phyloP scores from a whole-genome alignment of 2,329 filamentous ascomycete genomes.

The Nannizzia gypsea region DNA sequence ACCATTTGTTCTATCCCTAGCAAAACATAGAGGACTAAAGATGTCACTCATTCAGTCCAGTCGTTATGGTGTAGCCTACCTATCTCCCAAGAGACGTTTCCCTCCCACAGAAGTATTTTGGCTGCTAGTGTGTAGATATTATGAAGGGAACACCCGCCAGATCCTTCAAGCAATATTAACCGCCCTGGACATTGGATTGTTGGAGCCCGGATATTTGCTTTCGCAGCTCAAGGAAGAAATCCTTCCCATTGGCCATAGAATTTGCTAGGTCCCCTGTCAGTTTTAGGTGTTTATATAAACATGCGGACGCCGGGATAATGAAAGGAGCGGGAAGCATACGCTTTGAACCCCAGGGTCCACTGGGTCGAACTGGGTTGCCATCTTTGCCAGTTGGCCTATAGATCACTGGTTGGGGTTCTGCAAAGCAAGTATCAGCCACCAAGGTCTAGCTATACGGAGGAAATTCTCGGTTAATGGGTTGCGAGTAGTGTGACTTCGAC shows the following conservation, averaged over 20 bases:
- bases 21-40: background rate
- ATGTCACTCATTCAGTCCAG: background rate
- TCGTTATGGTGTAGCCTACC: background rate
- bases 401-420: conserved; percentile 15
- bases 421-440: background rate
- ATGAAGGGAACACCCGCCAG: background rate
- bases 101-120: background rate
- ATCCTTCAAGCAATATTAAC: background rate
- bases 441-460: background rate
- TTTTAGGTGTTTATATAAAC: conserved; percentile 8
- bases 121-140: background rate
- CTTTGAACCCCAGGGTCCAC: conserved; percentile 35
- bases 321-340: conserved; percentile 21
- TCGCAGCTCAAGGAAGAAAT: conserved; percentile 40
- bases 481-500: background rate
- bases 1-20: background rate
- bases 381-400: conserved; percentile 28
- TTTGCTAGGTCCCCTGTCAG: conserved; percentile 27
- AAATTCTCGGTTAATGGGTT: background rate
- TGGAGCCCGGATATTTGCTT: conserved; percentile 35
- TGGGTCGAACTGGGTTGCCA: conserved; percentile 26
- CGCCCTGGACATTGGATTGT: conserved; percentile 14
- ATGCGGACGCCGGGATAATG: background rate
- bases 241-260: conserved; percentile 38
- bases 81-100: background rate